A percentile compares a stretch with the other conserved stretches of the same genome.
phyloP scores from a whole-genome alignment of 192 early-diverging fungal species.

The Funneliformis geosporum region DNA sequence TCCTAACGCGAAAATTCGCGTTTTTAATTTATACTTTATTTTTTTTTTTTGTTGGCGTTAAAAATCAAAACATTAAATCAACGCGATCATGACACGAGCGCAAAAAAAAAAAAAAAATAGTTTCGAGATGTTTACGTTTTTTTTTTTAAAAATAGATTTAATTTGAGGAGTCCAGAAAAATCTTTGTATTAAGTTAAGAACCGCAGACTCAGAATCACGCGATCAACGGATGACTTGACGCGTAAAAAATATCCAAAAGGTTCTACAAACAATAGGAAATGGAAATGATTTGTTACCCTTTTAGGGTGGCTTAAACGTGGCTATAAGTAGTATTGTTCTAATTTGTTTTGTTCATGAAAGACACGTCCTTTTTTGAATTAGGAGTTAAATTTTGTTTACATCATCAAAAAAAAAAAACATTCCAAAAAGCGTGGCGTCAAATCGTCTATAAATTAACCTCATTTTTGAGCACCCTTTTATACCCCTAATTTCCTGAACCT shows the following conservation, averaged over 20 bases:
- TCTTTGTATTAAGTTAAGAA: too few relatives aligned
- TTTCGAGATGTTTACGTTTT: too few relatives aligned
- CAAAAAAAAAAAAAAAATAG: too few relatives aligned
- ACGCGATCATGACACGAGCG: too few relatives aligned
- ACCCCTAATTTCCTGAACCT: neutral
- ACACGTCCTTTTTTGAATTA: conserved; percentile 9
- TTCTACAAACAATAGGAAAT: too few relatives aligned
- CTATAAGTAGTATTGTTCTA: neutral
- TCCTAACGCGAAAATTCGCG: conserved; percentile 1
- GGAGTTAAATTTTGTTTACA: neutral
- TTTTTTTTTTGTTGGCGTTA: neutral
- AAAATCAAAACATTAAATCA: neutral
- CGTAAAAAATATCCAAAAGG: neutral
- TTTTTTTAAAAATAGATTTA: too few relatives aligned
- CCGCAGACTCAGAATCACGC: neutral
- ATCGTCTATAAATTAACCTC: conserved; percentile 12
- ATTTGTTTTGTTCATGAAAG: neutral
- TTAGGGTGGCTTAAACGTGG: neutral
- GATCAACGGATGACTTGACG: neutral
- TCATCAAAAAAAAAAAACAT: neutral
- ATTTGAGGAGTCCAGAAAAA: too few relatives aligned
- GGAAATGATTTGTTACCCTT: neutral
- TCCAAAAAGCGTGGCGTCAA: conserved; percentile 9
- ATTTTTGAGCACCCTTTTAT: neutral
- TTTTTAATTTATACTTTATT: neutral